Evolutionary conservation across 495 filamentous ascomycete species (phyloP), one percentile per base, ranked within the genome.

Genomic region (Sporormia fimetaria): DNA sequence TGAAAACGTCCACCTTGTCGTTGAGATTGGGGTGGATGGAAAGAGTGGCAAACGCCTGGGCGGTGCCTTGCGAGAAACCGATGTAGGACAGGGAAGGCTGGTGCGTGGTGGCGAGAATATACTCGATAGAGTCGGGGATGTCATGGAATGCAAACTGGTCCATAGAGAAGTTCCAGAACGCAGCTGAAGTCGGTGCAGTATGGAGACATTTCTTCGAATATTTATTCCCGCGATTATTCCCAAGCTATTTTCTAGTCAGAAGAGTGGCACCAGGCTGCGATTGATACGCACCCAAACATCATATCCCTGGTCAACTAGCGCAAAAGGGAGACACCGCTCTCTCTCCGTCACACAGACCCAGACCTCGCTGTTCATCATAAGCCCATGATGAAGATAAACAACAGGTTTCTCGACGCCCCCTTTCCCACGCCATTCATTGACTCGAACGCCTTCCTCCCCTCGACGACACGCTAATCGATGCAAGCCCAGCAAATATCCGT

Each of bases 311-410:
- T 96, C 87, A 0, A 94, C 87, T 29, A 98, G 66, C 43, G 78
- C 71, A 60, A 98, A 98, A 0, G 90, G 86, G 9, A 98, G 66
- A 45, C 76, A 83, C 39, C 86, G 71, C 60, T 93, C 73, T 48
- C 76, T 78, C 33, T 98, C 86, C 3, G 88, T 87, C 53, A 85
- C 63, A 57, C 84, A 92, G 14, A 95, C 83, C 90, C 90, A 98
- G 15, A 96, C 90, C 64, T 98, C 90, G 60, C 87, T 94, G 60
- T 93, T 94, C 90, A 98, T 98, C 42, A 98, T 69, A 37, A 98
- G 68, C 16, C 90, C 90, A 62, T 98, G 90, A 61, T 98, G 90
- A 47, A 98, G 66, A 60, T 96, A 98, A 6, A 94, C 80, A 7
- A 95, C 83, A 42, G 78, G 82, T 64, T 93, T 94, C 61, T 69